Percentiles rank a stretch among this genome's conserved stretches.
Conservation (phyloP, 1,284 basidiomycete species). For the Vanrija humicola region DNA sequence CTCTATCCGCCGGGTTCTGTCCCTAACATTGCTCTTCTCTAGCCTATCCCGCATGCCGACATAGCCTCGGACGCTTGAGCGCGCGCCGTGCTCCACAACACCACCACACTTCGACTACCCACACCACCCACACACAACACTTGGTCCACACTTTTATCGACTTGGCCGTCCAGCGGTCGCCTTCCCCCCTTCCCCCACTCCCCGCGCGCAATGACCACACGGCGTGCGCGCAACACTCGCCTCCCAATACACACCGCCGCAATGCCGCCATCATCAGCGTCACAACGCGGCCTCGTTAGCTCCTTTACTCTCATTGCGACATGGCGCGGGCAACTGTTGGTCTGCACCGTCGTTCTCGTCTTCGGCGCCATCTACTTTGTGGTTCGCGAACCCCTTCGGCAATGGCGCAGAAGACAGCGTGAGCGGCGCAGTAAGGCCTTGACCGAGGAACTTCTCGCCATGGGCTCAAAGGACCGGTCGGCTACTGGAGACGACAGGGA, state of each 20-base stretch:
- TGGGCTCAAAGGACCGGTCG: background rate
- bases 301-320: slow-evolving; percentile 39
- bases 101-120: too few relatives aligned
- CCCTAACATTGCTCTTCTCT: background rate
- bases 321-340: slow-evolving; percentile 46
- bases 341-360: slow-evolving; percentile 38
- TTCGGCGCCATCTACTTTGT: slow-evolving; percentile 42
- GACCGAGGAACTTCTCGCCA: slow-evolving; percentile 32
- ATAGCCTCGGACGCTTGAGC: background rate
- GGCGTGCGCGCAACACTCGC: slow-evolving; percentile 2
- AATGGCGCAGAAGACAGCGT: slow-evolving; percentile 22
- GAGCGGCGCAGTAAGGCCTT: slow-evolving; percentile 26
- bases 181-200: background rate
- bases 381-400: slow-evolving; percentile 29
- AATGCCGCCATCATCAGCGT: background rate
- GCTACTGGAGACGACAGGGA: slow-evolving; percentile 7
- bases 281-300: slow-evolving; percentile 20
- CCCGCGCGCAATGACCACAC: slow-evolving; percentile 7
- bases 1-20: too few relatives aligned
- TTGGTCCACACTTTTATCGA: background rate
- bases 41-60: background rate
- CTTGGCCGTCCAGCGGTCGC: background rate
- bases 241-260: background rate
- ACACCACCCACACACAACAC: background rate
- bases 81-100: background rate